phyloP scores from a whole-genome alignment of 2,329 filamentous ascomycete genomes.

The Colletotrichum spaethianum region DNA sequence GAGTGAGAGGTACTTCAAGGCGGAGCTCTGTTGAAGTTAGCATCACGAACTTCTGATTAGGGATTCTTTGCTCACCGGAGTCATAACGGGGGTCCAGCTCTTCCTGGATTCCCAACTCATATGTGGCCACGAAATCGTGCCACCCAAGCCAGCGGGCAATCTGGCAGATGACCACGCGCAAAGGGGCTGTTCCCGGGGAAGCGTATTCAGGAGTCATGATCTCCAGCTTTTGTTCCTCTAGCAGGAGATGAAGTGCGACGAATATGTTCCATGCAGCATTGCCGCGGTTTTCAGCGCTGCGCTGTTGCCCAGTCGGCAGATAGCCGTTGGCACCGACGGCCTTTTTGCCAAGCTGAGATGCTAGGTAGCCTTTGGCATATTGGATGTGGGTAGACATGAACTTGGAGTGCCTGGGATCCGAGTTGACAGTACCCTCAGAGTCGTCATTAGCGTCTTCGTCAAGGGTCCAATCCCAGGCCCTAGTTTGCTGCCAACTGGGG shows the following conservation, averaged over 20 bases:
- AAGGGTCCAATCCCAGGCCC: slow-evolving; percentile 80
- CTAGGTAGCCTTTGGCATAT: slow-evolving; percentile 76
- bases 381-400: slow-evolving; percentile 68
- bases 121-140: slow-evolving; percentile 62
- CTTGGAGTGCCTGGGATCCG: slow-evolving; percentile 45
- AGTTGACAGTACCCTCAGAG: slow-evolving; percentile 48
- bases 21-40: slow-evolving; percentile 48
- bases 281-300: slow-evolving; percentile 69
- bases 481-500: slow-evolving; percentile 72
- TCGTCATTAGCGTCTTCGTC: slow-evolving; percentile 63
- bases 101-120: slow-evolving; percentile 68
- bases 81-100: slow-evolving; percentile 58
- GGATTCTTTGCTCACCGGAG: slow-evolving; percentile 51
- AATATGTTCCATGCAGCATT: slow-evolving; percentile 77
- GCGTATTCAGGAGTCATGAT: slow-evolving; percentile 64
- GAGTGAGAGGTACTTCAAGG: slow-evolving; percentile 45
- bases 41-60: slow-evolving; percentile 24
- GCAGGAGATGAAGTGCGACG: slow-evolving; percentile 85
- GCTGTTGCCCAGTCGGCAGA: slow-evolving; percentile 72
- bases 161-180: slow-evolving; percentile 85
- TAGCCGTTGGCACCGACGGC: slow-evolving; percentile 71
- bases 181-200: slow-evolving; percentile 60
- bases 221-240: slow-evolving; percentile 90
- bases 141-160: slow-evolving; percentile 88
- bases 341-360: slow-evolving; percentile 69